Evolutionary conservation across 176 grass and related monocot species (phyloP), one percentile per base, ranked within the genome.

Genomic region (Coix lacrymajobi): DNA sequence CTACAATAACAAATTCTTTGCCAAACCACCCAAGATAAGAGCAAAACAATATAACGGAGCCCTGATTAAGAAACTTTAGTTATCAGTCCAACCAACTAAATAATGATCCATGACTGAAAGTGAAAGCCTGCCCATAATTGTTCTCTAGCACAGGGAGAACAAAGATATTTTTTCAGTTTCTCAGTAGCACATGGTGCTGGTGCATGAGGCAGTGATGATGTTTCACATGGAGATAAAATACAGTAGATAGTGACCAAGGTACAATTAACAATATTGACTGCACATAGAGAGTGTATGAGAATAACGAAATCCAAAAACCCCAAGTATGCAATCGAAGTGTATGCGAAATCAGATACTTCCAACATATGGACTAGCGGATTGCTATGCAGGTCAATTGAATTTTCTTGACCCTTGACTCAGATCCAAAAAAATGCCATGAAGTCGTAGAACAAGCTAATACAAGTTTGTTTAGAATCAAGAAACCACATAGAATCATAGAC

Each of bases 401-500:
- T n/a, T 69, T 70, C 2, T 14, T 17, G 8, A 44, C 3, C 48
- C 24, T 41, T 26, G 34, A 72, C 29, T n/a, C 8, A 51, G 44
- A 54, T 31, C 22, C 60, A 81, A 1, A 61, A 71, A 84, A 49
- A 69, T 31, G 14, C 6, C 46, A 16, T 43, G 33, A 82, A 82
- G 29, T n/a, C 29, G 19, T 31, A 76, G 41, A 44, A 29, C 7
- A 62, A 54, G 52, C 7, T 56, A 85, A 62, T 19, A 45, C 3
- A 71, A 71, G 49, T 29, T 85, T 34, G 41, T 69, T 77, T 64
- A 82, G n/a, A 65, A 78, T 45, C 54, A 81, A 77, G 34, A 41
- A 51, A 64, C 66, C 29, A 46, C 57, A 26, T 11, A 33, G 62
- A n/a, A n/a, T n/a, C n/a, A n/a, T n/a, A n/a, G n/a, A n/a, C n/a